These are phyloP conservation scores for Lactarius tabidus DNA, from an alignment of 768 basidiomycete genomes.

Conservation along the genomic window DNA sequence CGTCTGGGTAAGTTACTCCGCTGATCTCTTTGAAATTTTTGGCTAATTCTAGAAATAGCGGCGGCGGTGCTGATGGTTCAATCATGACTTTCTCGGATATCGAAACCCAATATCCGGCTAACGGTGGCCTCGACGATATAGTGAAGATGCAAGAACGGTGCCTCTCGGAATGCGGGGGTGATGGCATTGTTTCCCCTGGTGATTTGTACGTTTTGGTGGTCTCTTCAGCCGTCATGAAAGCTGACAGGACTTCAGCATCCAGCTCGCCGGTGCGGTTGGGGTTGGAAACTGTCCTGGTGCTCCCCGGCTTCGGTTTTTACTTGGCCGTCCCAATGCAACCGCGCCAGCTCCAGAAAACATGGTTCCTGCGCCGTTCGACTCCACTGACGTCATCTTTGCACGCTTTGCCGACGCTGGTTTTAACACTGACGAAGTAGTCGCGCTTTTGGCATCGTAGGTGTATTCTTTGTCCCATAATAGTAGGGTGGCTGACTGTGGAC, in stretches of 20 bases:
- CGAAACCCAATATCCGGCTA: conserved; percentile 43
- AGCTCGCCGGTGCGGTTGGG: conserved; percentile 37
- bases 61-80: conserved; percentile 44
- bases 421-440: conserved; percentile 34
- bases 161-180: conserved; percentile 35
- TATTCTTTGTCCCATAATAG: conserved; percentile 22
- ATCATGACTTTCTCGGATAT: conserved; percentile 43
- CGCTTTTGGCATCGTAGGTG: conserved; percentile 35
- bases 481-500: conserved; percentile 16
- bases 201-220: conserved; percentile 41
- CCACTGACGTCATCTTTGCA: conserved; percentile 28
- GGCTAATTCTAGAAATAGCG: conserved; percentile 18
- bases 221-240: neutral
- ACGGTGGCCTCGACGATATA: conserved; percentile 41
- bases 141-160: conserved; percentile 37
- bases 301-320: conserved; percentile 37
- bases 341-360: conserved; percentile 31
- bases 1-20: conserved; percentile 17
- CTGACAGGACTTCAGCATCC: conserved; percentile 29
- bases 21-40: neutral
- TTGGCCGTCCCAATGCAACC: conserved; percentile 35
- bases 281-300: conserved; percentile 40
- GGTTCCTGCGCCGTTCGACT: conserved; percentile 35
- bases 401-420: conserved; percentile 37
- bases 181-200: conserved; percentile 35